Evolutionary conservation across 2,329 filamentous ascomycete species (phyloP).

Genomic region (Cadophora sp.): DNA sequence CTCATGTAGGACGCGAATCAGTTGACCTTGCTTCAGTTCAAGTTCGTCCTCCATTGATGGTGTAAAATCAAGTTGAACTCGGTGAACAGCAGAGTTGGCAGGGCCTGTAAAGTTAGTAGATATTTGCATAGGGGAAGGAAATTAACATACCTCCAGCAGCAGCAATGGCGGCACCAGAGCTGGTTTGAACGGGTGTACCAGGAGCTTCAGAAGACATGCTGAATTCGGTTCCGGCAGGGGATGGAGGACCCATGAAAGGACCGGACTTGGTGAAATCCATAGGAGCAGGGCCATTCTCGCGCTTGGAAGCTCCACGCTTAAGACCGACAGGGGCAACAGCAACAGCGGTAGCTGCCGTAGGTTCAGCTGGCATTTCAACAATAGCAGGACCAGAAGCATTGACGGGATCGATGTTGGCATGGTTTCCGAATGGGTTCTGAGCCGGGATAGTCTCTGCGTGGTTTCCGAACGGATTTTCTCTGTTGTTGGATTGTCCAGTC

Average conservation of each 20-base stretch:
- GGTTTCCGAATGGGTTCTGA: constrained; percentile 75
- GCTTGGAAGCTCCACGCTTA: constrained; percentile 62
- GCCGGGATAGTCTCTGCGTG: constrained; percentile 54
- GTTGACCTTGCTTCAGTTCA: constrained; percentile 77
- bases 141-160: constrained; percentile 54
- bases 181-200: constrained; percentile 52
- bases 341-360: constrained; percentile 33
- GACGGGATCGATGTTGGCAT: constrained; percentile 55
- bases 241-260: constrained; percentile 53
- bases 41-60: constrained; percentile 94
- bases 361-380: constrained; percentile 48
- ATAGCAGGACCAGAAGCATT: constrained; percentile 51
- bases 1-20: constrained; percentile 90
- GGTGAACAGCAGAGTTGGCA: constrained; percentile 73
- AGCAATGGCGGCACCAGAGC: constrained; percentile 64
- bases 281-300: constrained; percentile 57
- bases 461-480: constrained; percentile 75
- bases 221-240: constrained; percentile 69
- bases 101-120: constrained; percentile 51
- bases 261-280: constrained; percentile 57
- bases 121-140: background rate
- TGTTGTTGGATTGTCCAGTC: constrained; percentile 55
- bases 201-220: constrained; percentile 61
- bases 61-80: constrained; percentile 92
- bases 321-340: constrained; percentile 45